phyloP scores from a whole-genome alignment of 352 stramenopile species.

The Achlya hypogyna region DNA sequence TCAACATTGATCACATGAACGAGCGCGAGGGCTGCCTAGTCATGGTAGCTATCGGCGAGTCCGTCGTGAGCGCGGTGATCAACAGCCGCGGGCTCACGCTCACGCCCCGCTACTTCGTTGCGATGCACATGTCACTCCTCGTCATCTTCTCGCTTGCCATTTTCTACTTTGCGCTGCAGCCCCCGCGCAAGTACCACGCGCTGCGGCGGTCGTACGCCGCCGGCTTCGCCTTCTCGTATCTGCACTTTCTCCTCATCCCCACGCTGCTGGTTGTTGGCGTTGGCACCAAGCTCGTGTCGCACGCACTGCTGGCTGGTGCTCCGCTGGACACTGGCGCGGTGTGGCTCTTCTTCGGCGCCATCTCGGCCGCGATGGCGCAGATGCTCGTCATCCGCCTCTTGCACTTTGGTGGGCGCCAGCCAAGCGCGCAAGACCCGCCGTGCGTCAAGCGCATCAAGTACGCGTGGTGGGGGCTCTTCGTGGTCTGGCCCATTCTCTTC shows the following conservation, averaged over 20 bases:
- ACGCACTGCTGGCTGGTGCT: neutral
- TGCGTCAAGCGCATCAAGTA: slow-evolving; percentile 20
- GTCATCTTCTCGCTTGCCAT: slow-evolving; percentile 16
- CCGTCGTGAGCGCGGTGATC: slow-evolving; percentile 17
- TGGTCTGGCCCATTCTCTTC: neutral
- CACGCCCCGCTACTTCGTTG: slow-evolving; percentile 1
- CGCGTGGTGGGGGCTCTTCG: neutral
- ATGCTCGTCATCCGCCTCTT: slow-evolving; percentile 6
- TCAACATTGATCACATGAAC: slow-evolving; percentile 19
- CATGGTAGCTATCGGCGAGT: slow-evolving; percentile 14
- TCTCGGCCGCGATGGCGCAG: slow-evolving; percentile 1
- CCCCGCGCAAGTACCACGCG: slow-evolving; percentile 7
- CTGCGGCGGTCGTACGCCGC: slow-evolving; percentile 4
- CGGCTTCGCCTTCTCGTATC: slow-evolving; percentile 1
- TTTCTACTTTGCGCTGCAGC: slow-evolving; percentile 19
- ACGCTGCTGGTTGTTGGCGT: slow-evolving; percentile 12
- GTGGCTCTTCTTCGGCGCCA: slow-evolving; percentile 10
- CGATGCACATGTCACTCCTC: slow-evolving; percentile 14
- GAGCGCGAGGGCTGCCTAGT: slow-evolving; percentile 18
- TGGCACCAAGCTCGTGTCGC: slow-evolving; percentile 10
- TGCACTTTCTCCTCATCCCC: slow-evolving; percentile 1
- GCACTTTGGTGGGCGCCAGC: slow-evolving; percentile 7
- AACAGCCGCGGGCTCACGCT: neutral
- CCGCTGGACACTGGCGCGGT: neutral
- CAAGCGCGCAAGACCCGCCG: neutral